Percentiles rank a stretch among this genome's conserved stretches.
Evolutionary conservation across 345 rosid genomes (phyloP).

Genomic region (Salix suchowensis): DNA sequence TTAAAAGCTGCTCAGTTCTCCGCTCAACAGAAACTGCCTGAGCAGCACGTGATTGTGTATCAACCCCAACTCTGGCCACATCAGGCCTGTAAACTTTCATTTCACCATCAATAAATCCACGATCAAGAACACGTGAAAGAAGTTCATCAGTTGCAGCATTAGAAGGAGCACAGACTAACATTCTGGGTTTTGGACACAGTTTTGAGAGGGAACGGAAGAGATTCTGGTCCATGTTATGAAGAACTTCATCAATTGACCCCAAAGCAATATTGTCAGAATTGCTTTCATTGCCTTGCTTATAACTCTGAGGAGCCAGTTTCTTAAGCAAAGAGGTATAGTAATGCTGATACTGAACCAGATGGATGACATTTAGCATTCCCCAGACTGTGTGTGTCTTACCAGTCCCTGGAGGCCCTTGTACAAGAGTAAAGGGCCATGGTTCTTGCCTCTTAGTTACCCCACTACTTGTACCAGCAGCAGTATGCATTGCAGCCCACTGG

Average conservation of each 20-base stretch:
- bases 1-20: constrained; percentile 83
- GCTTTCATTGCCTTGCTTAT: constrained; percentile 73
- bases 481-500: constrained; percentile 98
- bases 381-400: constrained; percentile 99
- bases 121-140: constrained; percentile 93
- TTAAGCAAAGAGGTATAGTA: constrained; percentile 92
- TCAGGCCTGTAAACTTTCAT: constrained; percentile 97
- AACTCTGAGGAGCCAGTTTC: constrained; percentile 95
- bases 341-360: constrained; percentile 97
- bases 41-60: constrained; percentile 95
- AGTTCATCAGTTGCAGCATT: constrained; percentile 99
- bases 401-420: constrained; percentile 99
- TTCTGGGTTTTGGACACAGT: constrained; percentile 93
- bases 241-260: constrained; percentile 98
- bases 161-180: constrained; percentile 99
- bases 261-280: constrained; percentile 53
- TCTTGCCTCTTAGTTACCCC: constrained; percentile 76
- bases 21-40: constrained; percentile 99
- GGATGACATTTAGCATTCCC: constrained; percentile 99
- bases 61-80: constrained; percentile 98
- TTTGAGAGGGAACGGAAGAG: constrained; percentile 89
- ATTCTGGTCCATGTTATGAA: constrained; percentile 98
- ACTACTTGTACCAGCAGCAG: constrained; percentile 97
- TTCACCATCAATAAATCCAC: constrained; percentile 98
- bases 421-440: constrained; percentile 99